Evolutionary conservation across 2,329 filamentous ascomycete genomes (phyloP).

Genomic region (Fusarium incarnatum): DNA sequence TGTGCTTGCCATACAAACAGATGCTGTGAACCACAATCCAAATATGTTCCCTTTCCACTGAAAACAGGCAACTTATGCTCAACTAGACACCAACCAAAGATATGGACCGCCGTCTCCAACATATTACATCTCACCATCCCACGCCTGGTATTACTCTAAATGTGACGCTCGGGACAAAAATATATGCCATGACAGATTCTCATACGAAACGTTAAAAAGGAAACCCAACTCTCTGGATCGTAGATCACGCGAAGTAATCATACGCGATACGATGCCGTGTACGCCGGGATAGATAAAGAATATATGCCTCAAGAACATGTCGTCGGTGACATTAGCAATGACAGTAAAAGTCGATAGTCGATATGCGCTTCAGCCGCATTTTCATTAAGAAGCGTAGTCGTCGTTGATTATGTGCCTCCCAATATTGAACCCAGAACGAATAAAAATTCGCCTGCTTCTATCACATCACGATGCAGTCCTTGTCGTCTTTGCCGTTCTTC

Average conservation of each 20-base stretch:
- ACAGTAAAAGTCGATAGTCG: slow-evolving; percentile 4
- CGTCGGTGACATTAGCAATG: neutral
- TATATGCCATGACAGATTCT: slow-evolving; percentile 14
- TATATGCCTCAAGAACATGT: slow-evolving; percentile 13
- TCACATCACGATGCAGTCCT: slow-evolving; percentile 70
- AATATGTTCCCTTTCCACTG: neutral
- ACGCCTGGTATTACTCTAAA: slow-evolving; percentile 24
- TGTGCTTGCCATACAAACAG: slow-evolving; percentile 8
- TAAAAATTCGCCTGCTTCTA: slow-evolving; percentile 9
- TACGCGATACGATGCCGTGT: slow-evolving; percentile 29
- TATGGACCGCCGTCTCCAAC: neutral
- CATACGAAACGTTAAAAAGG: slow-evolving; percentile 16
- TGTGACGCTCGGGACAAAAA: slow-evolving; percentile 16
- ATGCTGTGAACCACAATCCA: neutral
- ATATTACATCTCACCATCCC: slow-evolving; percentile 16
- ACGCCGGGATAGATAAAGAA: slow-evolving; percentile 37
- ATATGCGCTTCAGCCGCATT: slow-evolving; percentile 4
- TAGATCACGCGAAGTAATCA: slow-evolving; percentile 15
- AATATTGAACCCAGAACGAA: slow-evolving; percentile 21
- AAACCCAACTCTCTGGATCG: slow-evolving; percentile 27
- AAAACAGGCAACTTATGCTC: neutral
- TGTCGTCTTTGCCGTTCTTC: slow-evolving; percentile 63
- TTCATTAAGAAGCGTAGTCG: slow-evolving; percentile 15
- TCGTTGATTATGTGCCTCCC: slow-evolving; percentile 40
- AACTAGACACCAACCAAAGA: neutral